Evolutionary conservation across 2,329 filamentous ascomycete species (phyloP).

Genomic region (Pyricularia pennisetigena): DNA sequence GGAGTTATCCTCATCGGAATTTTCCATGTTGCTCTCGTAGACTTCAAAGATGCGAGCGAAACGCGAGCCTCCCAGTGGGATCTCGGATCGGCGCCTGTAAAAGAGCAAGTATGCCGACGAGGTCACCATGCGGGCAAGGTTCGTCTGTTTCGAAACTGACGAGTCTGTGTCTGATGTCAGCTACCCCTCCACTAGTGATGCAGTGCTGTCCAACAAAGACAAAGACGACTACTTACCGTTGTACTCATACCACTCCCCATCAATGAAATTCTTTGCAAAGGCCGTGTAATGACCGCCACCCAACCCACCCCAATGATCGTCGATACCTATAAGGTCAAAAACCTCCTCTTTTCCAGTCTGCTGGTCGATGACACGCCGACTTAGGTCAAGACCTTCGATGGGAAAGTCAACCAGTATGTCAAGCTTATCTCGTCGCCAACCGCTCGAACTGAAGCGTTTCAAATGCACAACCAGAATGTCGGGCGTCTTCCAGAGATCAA

Average conservation of each 20-base stretch:
- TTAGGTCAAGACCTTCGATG: slow-evolving; percentile 76
- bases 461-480: slow-evolving; percentile 93
- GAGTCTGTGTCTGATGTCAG: slow-evolving; percentile 48
- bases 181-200: not conserved
- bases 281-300: slow-evolving; percentile 96
- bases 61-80: slow-evolving; percentile 68
- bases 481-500: slow-evolving; percentile 93
- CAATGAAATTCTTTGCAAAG: slow-evolving; percentile 84
- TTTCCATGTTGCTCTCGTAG: slow-evolving; percentile 41
- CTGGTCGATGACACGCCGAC: slow-evolving; percentile 65
- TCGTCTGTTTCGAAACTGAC: slow-evolving; percentile 51
- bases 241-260: slow-evolving; percentile 88
- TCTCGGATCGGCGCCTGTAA: slow-evolving; percentile 75
- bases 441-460: slow-evolving; percentile 85
- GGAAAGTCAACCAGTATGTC: slow-evolving; percentile 89
- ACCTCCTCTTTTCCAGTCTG: slow-evolving; percentile 73
- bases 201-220: not conserved
- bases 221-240: slow-evolving; percentile 58
- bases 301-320: slow-evolving; percentile 89
- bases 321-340: slow-evolving; percentile 91
- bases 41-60: slow-evolving; percentile 59
- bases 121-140: slow-evolving; percentile 57
- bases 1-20: slow-evolving; percentile 34
- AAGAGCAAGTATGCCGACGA: slow-evolving; percentile 85
- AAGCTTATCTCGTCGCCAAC: slow-evolving; percentile 79